phyloP scores from a whole-genome alignment of 1,139 yeast species.

The Debaryomyces psychrophilus region DNA sequence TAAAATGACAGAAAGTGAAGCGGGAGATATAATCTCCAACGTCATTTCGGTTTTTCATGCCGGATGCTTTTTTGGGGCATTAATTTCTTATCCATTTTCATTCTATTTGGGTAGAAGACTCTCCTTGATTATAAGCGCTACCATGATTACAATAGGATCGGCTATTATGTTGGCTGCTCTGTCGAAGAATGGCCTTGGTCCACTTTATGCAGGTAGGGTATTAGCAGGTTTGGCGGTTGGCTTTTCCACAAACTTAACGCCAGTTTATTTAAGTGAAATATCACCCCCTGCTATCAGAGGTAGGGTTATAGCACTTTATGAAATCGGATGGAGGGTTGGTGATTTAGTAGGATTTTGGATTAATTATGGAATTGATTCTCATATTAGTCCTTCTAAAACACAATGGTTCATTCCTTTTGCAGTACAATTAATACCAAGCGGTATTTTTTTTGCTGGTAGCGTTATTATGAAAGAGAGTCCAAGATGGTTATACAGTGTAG shows the following conservation, averaged over 20 bases:
- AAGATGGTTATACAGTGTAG: slow-evolving; percentile 44
- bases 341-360: slow-evolving; percentile 50
- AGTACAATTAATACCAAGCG: slow-evolving; percentile 46
- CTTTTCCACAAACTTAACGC: slow-evolving; percentile 44
- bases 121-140: slow-evolving; percentile 38
- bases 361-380: slow-evolving; percentile 41
- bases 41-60: slow-evolving; percentile 49
- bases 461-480: slow-evolving; percentile 44
- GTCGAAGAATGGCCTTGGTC: slow-evolving; percentile 34
- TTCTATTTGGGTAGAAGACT: slow-evolving; percentile 41
- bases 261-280: slow-evolving; percentile 45
- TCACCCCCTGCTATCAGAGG: slow-evolving; percentile 48
- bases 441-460: slow-evolving; percentile 39
- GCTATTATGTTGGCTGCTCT: slow-evolving; percentile 45
- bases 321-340: slow-evolving; percentile 49
- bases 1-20: slow-evolving; percentile 5
- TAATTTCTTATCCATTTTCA: slow-evolving; percentile 43
- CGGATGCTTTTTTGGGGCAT: slow-evolving; percentile 49
- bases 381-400: slow-evolving; percentile 29
- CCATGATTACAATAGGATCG: slow-evolving; percentile 40
- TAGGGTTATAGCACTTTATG: slow-evolving; percentile 40
- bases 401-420: slow-evolving; percentile 53
- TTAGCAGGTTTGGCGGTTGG: slow-evolving; percentile 47
- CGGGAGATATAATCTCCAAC: slow-evolving; percentile 28
- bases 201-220: slow-evolving; percentile 47